These are phyloP conservation scores for Glutinoglossum americanum DNA, from an alignment of 495 filamentous ascomycete species.

Conservation along the genomic window DNA sequence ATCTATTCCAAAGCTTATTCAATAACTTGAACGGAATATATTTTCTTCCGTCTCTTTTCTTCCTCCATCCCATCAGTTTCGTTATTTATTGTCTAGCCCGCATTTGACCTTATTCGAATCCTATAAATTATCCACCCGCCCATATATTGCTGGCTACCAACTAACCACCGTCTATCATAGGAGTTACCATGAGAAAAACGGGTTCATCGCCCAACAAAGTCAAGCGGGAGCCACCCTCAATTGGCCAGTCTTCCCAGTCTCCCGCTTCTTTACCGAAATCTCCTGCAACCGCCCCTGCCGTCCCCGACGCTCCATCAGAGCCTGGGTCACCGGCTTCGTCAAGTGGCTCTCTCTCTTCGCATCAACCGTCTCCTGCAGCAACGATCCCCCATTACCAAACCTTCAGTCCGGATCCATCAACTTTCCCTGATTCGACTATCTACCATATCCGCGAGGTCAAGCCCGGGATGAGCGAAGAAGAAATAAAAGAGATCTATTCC, in stretches of 20 bases:
- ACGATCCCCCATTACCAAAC: constrained; percentile 54
- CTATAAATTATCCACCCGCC: background rate
- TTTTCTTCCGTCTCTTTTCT: too few relatives aligned
- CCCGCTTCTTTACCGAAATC: constrained; percentile 35
- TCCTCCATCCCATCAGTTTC: too few relatives aligned
- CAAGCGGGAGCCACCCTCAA: constrained; percentile 4
- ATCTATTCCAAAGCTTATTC: too few relatives aligned
- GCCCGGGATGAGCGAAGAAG: constrained; percentile 32
- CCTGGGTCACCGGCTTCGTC: constrained; percentile 31
- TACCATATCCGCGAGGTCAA: constrained; percentile 71
- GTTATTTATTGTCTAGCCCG: background rate
- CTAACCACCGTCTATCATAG: background rate
- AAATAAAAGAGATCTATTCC: constrained; percentile 56
- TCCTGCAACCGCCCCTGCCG: constrained; percentile 19
- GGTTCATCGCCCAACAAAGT: constrained; percentile 2
- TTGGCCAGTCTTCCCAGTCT: constrained; percentile 16
- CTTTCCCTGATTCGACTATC: constrained; percentile 77
- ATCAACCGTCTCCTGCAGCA: constrained; percentile 60
- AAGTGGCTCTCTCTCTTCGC: constrained; percentile 37
- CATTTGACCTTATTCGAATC: background rate
- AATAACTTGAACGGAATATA: too few relatives aligned
- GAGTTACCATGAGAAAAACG: background rate
- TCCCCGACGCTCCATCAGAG: constrained; percentile 25
- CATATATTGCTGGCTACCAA: background rate
- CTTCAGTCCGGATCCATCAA: constrained; percentile 81